Conservation (phyloP, 2,329 filamentous ascomycete species). For the Ceratocystis alfenasii region DNA sequence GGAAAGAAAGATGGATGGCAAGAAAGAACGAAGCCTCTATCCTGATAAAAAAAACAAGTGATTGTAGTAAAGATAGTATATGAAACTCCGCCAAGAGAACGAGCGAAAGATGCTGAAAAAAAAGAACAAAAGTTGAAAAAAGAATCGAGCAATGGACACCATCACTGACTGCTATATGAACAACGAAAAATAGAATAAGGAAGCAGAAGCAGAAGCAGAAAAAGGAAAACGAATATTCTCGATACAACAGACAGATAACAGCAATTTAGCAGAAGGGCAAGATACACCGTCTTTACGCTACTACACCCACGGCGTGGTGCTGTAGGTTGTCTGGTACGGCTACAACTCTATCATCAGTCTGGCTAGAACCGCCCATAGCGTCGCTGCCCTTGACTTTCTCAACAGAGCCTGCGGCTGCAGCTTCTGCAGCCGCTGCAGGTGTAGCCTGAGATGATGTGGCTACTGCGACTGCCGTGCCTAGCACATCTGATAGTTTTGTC, state of each 20-base stretch:
- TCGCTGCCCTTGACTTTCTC: neutral
- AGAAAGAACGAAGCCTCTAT: neutral
- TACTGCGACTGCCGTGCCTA: conserved; percentile 18
- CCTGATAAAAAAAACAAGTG: neutral
- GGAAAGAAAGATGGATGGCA: neutral
- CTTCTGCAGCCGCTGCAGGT: conserved; percentile 5
- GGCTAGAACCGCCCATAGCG: neutral
- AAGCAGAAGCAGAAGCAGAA: conserved; percentile 12
- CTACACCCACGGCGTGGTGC: neutral
- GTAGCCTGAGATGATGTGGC: conserved; percentile 18
- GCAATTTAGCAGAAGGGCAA: conserved; percentile 8
- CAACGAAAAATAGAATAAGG: neutral
- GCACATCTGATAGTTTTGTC: conserved; percentile 20
- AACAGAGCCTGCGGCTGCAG: neutral
- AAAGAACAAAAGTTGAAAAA: conserved; percentile 8
- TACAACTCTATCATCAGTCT: neutral
- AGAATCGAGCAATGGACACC: neutral
- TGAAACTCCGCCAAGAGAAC: neutral
- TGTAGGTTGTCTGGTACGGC: neutral
- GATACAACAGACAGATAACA: conserved; percentile 14
- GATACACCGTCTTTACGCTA: neutral
- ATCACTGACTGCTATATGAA: neutral
- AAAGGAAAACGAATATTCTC: conserved; percentile 14
- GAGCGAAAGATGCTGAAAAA: neutral
- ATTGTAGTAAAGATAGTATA: conserved; percentile 7